Base-by-base conservation (phyloP, 2,329 filamentous ascomycete genomes). In the Beauveria sp. region DNA sequence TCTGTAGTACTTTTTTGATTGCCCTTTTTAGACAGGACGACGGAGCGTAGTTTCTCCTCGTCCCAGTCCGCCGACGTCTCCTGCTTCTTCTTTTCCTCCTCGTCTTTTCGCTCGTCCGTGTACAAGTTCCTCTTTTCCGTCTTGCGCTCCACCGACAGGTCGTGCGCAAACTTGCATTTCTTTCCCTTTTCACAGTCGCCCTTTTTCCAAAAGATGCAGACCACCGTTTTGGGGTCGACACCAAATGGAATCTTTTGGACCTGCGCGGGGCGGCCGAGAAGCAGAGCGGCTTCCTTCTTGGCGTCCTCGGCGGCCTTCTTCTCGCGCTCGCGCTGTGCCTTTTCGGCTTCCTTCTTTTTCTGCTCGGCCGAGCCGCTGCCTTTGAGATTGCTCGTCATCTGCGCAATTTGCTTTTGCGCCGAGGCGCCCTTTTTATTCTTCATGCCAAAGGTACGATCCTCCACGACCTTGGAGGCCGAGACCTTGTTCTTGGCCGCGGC, bases 361-460 rank as follows among this genome's bases (percentile, higher is more conserved):
- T 95, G 88, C 62, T 97, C 93, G 24, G 91, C 85, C n/a, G 83
- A 88, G 64, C 91, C 91, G 68, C 88, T 87, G 62, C 84, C 82
- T 67, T 88, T 86, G 58, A 87, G 83, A 69, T 92, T 88, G 52
- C 87, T 83, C 67, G 87, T 79, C 74, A 99, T 85, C 70, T 92
- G 90, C 63, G 90, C 88, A 73, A 99, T 98, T 68, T 93, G 86
- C 77, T 88, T 96, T 78, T 98, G 91, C 61, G 92, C 93, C 58
- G 86, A 88, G 62, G 86, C 89, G 68, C 95, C 95, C 83, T 97
- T 99, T 82, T 99, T 99, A 74, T 99, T 99, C 80, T 99, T 99
- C 95, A 99, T 98, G 70, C 95, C 95, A 82, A 99, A 99, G 54
- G 95, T 96, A 80, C 93, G 95, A 81, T 99, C 95, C 65, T 95